Base-by-base conservation (phyloP, 2,329 filamentous ascomycete species). In the Calonectria pseudoturangicola region DNA sequence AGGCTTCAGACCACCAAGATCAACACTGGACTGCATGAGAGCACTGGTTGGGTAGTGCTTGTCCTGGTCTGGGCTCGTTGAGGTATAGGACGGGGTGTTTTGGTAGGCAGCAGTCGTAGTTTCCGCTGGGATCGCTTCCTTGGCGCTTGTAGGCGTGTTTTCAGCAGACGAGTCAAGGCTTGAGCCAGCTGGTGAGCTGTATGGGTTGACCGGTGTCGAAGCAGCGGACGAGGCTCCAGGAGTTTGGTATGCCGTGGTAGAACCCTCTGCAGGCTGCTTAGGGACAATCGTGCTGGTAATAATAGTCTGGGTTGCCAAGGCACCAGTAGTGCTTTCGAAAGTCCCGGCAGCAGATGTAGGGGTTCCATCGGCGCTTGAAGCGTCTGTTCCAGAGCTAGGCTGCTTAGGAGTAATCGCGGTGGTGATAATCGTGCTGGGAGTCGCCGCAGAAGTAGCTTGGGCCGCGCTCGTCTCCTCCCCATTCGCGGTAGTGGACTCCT, bases 1-100 rank as follows among this genome's bases (percentile, higher is more conserved):
- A n/a, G 78, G 73, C 36, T 75, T 71, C 13, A 80, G 64, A 18
- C 70, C 71, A n/a, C 78, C 78, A 30, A 80, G 78, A 25, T 80
- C 72, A 41, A 80, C 28, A 41, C 77, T 80, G 15, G 78, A 79
- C 8, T 68, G 64, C 18, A 74, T 62, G 5, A 16, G 62, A 16
- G 60, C 47, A 3, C 58, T 71, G 5, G 60, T 71, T 13, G 73
- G 67, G 16, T 60, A 69, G n/a, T 65, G 70, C 36, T 72, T 68
- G 33, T 73, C 70, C 65, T 74, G 68, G 13, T 54, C 71, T 4
- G 67, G 25, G 36, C 36, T 3, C 13, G 54, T 60, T 25, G 54
- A n/a, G n/a, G 33, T 41, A 27, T 41, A 16, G 7, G 50, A 47
- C 28, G 51, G 48, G 25, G 71, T 71, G 16, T 65, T 73, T 2